Base-by-base conservation (phyloP, 805 yeast species). In the Candida broadrunensis region DNA sequence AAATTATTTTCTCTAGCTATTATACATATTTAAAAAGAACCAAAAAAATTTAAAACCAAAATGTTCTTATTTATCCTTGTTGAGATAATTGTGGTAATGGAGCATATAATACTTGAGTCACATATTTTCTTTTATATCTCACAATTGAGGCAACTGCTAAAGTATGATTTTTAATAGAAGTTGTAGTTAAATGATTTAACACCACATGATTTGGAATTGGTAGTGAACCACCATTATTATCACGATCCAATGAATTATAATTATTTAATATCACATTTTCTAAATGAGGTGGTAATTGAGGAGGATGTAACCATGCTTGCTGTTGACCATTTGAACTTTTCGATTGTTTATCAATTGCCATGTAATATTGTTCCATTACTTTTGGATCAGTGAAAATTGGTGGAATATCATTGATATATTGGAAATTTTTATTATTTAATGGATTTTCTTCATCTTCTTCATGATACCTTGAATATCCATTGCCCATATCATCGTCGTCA, bases 121-220 rank as follows among this genome's bases (percentile, higher is more conserved):
- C 93, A 60, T 89, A 90, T 65, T 85, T 88, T 45, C 90, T 75
- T 60, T 85, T 83, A 67, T 90, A 90, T 58, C 97, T 75, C 26
- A 88, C 90, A 16, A 90, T 88, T 31, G 89, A 81, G 2, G 97
- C 97, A 35, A 90, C 97, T 6, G 97, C 95, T 43, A 90, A 71
- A 0, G 96, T 91, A 60, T 88, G 89, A 57, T 90, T 96, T 57
- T 90, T 88, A 54, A 90, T 90, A 48, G 93, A 83, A 9, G 97
- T 88, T 6, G 97, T 90, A n/a, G 97, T 96, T 62, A 90, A 70
- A 62, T 90, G 98, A 58, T 90, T 90, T 52, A 90, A 70, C 18
- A 90, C 95, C 42, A 90, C 98, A 59, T 90, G 97, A 58, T 90
- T 88, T 12, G 98, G 98, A 42, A 89, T 88, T 8, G 95, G 93